phyloP scores from a whole-genome alignment of 768 basidiomycete genomes.

The Steccherinum ochraceum region DNA sequence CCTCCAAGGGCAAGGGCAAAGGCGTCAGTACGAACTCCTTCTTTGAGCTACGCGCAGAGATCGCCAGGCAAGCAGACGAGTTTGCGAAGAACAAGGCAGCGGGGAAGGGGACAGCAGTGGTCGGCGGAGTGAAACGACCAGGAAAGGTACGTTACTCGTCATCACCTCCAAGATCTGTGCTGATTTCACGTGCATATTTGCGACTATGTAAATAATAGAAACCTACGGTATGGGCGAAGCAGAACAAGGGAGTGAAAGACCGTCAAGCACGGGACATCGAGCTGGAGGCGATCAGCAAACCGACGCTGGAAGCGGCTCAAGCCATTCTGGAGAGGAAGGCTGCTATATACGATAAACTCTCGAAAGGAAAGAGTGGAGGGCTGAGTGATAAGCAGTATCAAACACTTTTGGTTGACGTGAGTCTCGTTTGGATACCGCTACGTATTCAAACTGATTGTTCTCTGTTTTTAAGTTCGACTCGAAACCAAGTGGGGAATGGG shows the following conservation, averaged over 20 bases:
- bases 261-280: slow-evolving; percentile 66
- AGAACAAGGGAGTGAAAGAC: slow-evolving; percentile 65
- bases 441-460: slow-evolving; percentile 17
- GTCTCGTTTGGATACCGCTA: slow-evolving; percentile 22
- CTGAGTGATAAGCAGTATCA: slow-evolving; percentile 71
- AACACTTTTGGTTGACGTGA: slow-evolving; percentile 68
- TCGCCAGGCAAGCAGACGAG: slow-evolving; percentile 50
- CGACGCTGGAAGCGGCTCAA: slow-evolving; percentile 66
- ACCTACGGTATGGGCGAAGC: slow-evolving; percentile 67
- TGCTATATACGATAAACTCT: slow-evolving; percentile 72
- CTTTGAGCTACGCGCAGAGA: slow-evolving; percentile 69
- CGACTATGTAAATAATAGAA: slow-evolving; percentile 39
- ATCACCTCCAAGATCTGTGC: no score
- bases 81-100: slow-evolving; percentile 58
- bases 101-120: slow-evolving; percentile 43
- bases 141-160: slow-evolving; percentile 64
- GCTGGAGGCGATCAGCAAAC: slow-evolving; percentile 60
- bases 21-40: slow-evolving; percentile 72
- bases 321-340: slow-evolving; percentile 73
- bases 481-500: slow-evolving; percentile 45
- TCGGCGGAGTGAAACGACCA: slow-evolving; percentile 58
- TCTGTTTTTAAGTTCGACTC: slow-evolving; percentile 49
- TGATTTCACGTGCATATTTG: background rate
- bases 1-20: slow-evolving; percentile 52
- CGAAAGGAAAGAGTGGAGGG: slow-evolving; percentile 73